phyloP scores from a whole-genome alignment of 2,329 filamentous ascomycete species.

The Ascocoryne sarcoides region DNA sequence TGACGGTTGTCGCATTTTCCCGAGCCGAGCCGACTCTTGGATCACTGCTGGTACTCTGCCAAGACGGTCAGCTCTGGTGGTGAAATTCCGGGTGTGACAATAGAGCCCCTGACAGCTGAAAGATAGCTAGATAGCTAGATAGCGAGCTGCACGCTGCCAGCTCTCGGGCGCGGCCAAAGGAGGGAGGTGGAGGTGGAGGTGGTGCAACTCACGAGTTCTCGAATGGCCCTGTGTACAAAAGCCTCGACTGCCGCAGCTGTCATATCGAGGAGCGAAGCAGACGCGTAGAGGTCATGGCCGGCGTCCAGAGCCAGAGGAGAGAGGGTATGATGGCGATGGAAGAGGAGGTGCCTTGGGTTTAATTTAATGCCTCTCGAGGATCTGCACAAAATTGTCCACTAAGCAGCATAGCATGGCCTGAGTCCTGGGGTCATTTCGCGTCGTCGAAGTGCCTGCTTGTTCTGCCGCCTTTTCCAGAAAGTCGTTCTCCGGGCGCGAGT shows the following conservation, averaged over 20 bases:
- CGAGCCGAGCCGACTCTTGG: slow-evolving; percentile 36
- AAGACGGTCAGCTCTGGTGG: background rate
- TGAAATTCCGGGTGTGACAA: background rate
- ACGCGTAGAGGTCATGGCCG: background rate
- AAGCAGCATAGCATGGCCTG: background rate
- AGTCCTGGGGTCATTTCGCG: too few species aligned
- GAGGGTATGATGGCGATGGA: background rate
- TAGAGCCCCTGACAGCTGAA: too few species aligned
- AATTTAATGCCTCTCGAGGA: background rate
- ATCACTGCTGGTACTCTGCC: slow-evolving; percentile 26
- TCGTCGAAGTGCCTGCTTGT: too few species aligned
- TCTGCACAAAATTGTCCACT: background rate
- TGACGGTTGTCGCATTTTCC: slow-evolving; percentile 30
- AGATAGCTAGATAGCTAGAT: too few species aligned
- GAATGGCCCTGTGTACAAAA: slow-evolving; percentile 1
- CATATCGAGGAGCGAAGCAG: slow-evolving; percentile 1
- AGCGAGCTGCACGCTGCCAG: background rate
- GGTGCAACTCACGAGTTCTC: slow-evolving; percentile 7
- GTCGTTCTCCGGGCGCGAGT: too few species aligned
- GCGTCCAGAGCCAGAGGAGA: background rate
- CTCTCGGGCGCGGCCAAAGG: background rate
- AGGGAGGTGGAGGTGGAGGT: too few species aligned
- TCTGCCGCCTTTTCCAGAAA: too few species aligned
- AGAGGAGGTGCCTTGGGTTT: slow-evolving; percentile 3
- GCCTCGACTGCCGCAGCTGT: slow-evolving; percentile 1